Evolutionary conservation across 2,329 filamentous ascomycete species (phyloP).

Genomic region (Talaromyces funiculosus): DNA sequence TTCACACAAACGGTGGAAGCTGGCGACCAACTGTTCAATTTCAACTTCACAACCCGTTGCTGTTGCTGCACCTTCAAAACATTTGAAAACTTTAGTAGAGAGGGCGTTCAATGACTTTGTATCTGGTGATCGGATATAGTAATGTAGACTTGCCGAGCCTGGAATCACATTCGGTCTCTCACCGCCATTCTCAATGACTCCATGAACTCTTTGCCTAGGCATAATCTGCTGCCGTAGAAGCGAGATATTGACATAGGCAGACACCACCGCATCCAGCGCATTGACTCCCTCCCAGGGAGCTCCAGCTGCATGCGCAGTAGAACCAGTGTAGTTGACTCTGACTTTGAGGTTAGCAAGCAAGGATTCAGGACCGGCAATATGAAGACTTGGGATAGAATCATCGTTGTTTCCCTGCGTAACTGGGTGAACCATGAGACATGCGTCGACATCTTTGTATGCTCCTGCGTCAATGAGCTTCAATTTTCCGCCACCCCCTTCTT

Average conservation of each 20-base stretch:
- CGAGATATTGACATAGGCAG: constrained; percentile 42
- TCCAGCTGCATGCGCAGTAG: constrained; percentile 52
- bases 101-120: constrained; percentile 35
- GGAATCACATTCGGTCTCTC: constrained; percentile 55
- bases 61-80: constrained; percentile 32
- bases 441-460: constrained; percentile 27
- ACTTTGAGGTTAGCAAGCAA: constrained; percentile 16
- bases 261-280: constrained; percentile 54
- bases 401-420: constrained; percentile 15
- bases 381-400: constrained; percentile 10
- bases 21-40: constrained; percentile 27
- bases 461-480: constrained; percentile 34
- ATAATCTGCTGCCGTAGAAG: constrained; percentile 53
- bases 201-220: constrained; percentile 49
- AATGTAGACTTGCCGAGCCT: constrained; percentile 44
- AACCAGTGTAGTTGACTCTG: constrained; percentile 40
- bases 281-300: constrained; percentile 56
- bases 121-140: constrained; percentile 43
- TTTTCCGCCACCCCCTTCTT: constrained; percentile 27
- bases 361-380: constrained; percentile 10
- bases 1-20: too few relatives aligned
- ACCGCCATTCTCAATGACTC: constrained; percentile 51
- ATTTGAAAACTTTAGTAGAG: constrained; percentile 26
- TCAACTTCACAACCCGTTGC: constrained; percentile 31
- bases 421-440: constrained; percentile 35